Conservation (phyloP, 1,284 basidiomycete species). For the Irpex lacteus region DNA sequence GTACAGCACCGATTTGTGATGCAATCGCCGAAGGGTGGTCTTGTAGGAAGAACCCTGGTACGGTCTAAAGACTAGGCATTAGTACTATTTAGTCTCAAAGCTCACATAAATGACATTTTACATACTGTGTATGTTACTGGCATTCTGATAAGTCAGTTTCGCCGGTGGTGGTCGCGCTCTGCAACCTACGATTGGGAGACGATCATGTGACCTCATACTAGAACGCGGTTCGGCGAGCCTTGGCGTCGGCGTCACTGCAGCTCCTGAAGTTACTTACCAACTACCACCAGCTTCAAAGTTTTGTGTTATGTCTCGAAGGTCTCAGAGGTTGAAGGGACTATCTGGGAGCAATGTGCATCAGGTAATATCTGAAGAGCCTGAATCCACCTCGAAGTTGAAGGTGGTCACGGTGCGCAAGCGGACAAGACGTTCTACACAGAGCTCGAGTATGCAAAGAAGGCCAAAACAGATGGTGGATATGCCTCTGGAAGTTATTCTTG, state of each 20-base stretch:
- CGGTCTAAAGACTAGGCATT: conserved; percentile 4
- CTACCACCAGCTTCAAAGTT: too few species aligned
- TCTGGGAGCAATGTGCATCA: too few species aligned
- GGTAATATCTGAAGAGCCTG: too few species aligned
- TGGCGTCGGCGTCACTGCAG: too few species aligned
- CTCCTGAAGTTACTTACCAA: too few species aligned
- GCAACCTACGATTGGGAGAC: too few species aligned
- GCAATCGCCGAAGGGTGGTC: conserved; percentile 24
- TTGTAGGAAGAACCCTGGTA: conserved; percentile 33
- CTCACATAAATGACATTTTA: too few species aligned
- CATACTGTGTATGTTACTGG: not conserved
- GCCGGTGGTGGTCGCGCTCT: too few species aligned
- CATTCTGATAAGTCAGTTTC: not conserved
- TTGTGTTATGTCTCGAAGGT: too few species aligned
- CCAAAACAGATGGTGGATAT: not conserved
- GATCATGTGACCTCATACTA: too few species aligned
- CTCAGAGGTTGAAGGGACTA: too few species aligned
- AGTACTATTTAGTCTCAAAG: not conserved
- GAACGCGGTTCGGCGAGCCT: too few species aligned
- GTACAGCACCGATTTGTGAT: conserved; percentile 25
- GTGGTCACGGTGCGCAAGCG: not conserved
- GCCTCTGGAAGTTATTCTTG: not conserved
- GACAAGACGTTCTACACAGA: not conserved
- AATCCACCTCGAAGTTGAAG: not conserved
- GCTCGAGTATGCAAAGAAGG: not conserved